A percentile compares a stretch with the other conserved stretches of the same genome.
Evolutionary conservation across 2,329 filamentous ascomycete species (phyloP).

Genomic region (Grosmannia clavigera): DNA sequence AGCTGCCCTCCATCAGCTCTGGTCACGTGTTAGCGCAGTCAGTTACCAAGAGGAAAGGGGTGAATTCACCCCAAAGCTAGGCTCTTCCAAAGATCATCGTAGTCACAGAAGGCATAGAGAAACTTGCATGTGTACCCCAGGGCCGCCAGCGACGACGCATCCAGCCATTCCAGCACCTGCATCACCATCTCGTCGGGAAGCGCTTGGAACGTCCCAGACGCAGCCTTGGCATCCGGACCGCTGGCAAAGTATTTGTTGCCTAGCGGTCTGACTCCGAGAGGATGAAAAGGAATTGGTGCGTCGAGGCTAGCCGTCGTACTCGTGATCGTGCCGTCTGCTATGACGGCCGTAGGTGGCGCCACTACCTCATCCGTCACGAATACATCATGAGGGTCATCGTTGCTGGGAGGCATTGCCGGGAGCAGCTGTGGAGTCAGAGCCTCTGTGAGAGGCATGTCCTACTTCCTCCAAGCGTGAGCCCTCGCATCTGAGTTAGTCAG

Average conservation of each 20-base stretch:
- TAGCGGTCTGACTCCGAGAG: slow-evolving; percentile 70
- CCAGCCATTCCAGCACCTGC: slow-evolving; percentile 63
- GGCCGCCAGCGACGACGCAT: slow-evolving; percentile 45
- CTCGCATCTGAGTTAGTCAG: neutral
- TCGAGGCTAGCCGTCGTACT: slow-evolving; percentile 7
- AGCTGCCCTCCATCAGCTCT: slow-evolving; percentile 13
- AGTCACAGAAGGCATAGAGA: slow-evolving; percentile 70
- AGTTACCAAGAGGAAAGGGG: too few species aligned
- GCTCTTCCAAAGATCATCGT: slow-evolving; percentile 81
- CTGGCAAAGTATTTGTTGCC: slow-evolving; percentile 68
- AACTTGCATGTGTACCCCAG: slow-evolving; percentile 74
- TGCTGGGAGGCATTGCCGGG: neutral
- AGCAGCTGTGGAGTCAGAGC: neutral
- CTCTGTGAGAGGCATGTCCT: slow-evolving; percentile 6
- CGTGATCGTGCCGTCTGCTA: too few species aligned
- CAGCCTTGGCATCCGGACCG: slow-evolving; percentile 51
- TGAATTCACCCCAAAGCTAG: slow-evolving; percentile 58
- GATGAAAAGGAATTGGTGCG: slow-evolving; percentile 60
- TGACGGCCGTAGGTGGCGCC: too few species aligned
- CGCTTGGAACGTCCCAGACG: slow-evolving; percentile 50
- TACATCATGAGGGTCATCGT: neutral
- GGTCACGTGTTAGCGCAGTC: slow-evolving; percentile 15
- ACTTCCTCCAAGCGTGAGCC: neutral
- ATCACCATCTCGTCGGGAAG: slow-evolving; percentile 75
- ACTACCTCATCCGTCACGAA: neutral